Percentiles rank a stretch among this genome's conserved stretches.
These are phyloP conservation scores for Abortiporus biennis DNA, from an alignment of 1,284 basidiomycete species.

Conservation along the genomic window DNA sequence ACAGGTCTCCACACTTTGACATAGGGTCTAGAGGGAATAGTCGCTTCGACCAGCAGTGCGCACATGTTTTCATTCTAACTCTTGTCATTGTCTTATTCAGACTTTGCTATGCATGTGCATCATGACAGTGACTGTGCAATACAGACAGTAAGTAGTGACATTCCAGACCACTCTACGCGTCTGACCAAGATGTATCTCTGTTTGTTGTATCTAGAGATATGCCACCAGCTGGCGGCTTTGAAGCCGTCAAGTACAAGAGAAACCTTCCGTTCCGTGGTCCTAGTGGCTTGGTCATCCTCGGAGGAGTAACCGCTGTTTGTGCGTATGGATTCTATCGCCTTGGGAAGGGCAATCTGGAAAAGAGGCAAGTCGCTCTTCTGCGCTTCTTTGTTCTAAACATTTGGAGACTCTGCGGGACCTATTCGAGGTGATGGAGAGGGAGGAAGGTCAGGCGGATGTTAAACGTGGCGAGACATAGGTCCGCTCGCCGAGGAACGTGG, in stretches of 20 bases:
- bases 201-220: slow-evolving; percentile 88
- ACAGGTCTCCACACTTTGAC: too few relatives aligned
- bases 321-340: slow-evolving; percentile 91
- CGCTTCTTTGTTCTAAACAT: neutral
- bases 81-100: too few relatives aligned
- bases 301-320: slow-evolving; percentile 80
- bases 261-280: slow-evolving; percentile 93
- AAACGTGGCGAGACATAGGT: slow-evolving; percentile 46
- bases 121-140: too few relatives aligned
- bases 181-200: too few relatives aligned
- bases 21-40: too few relatives aligned
- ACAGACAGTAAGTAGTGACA: too few relatives aligned
- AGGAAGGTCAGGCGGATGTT: slow-evolving; percentile 17
- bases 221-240: slow-evolving; percentile 93
- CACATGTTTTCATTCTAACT: too few relatives aligned
- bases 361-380: slow-evolving; percentile 59
- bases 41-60: too few relatives aligned
- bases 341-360: slow-evolving; percentile 88
- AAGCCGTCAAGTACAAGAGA: slow-evolving; percentile 91
- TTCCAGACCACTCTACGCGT: too few relatives aligned
- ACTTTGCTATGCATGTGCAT: too few relatives aligned
- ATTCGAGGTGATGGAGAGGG: neutral
- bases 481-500: slow-evolving; percentile 62
- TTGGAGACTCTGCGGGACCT: neutral
- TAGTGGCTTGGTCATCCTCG: slow-evolving; percentile 83